phyloP scores from a whole-genome alignment of 345 rosid species.

The Ailanthus altissimus region DNA sequence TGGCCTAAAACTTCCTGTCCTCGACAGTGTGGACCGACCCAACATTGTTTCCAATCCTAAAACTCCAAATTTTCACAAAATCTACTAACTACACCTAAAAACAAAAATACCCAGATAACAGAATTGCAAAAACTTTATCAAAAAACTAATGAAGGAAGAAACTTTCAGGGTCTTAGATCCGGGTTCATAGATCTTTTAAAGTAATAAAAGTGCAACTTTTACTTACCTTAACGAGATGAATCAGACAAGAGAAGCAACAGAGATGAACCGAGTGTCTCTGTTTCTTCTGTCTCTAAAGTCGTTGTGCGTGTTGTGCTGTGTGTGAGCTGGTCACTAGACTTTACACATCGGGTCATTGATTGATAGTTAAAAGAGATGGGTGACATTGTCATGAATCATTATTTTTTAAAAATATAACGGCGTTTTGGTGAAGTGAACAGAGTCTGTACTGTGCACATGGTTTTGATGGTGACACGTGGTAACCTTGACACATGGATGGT shows the following conservation, averaged over 20 bases:
- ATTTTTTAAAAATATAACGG: background rate
- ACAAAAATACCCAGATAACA: conserved; percentile 26
- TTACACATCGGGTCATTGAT: background rate
- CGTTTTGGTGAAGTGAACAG: background rate
- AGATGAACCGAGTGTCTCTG: background rate
- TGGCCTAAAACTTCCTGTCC: conserved; percentile 70
- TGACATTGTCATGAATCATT: background rate
- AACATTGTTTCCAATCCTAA: conserved; percentile 42
- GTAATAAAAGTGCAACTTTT: background rate
- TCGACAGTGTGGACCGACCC: conserved; percentile 49
- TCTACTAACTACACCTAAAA: conserved; percentile 16
- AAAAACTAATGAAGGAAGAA: background rate
- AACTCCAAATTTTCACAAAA: conserved; percentile 15
- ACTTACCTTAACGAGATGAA: conserved; percentile 17
- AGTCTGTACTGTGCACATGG: background rate
- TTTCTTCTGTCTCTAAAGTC: background rate
- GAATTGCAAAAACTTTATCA: background rate
- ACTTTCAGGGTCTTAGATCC: conserved; percentile 28
- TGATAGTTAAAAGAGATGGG: background rate
- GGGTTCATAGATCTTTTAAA: conserved; percentile 32
- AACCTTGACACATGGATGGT: conserved; percentile 17
- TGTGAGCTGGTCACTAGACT: background rate
- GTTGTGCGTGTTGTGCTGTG: background rate
- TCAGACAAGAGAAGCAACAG: conserved; percentile 14
- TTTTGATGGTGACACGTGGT: conserved; percentile 20